Evolutionary conservation across 1,284 basidiomycete genomes (phyloP), one percentile per base, ranked within the genome.

Genomic region (Dichomitus squalens): DNA sequence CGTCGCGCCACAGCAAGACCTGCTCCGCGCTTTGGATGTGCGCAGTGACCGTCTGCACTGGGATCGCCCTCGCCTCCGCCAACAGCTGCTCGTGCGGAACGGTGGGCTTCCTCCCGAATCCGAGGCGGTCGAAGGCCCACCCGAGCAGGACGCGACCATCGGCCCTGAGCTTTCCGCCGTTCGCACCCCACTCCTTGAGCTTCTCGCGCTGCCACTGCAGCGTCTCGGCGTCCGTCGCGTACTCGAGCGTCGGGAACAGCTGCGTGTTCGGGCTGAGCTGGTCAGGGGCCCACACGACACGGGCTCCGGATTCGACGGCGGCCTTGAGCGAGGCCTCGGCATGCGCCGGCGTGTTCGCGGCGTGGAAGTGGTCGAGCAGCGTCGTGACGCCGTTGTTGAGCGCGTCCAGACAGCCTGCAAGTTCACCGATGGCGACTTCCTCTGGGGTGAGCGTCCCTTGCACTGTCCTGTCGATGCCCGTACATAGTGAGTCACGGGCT

Each of bases 131-230:
- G 57, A 70, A 72, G 63, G 68, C 68, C 9, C 73, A 59, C 16
- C 72, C 73, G 20, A 74, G 67, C 18, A 67, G 70, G 16, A 74
- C 70, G n/a, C 73, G 61, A 12, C 69, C 69, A 41, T 72, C 71
- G 7, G 67, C 53, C 5, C 63, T 66, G 23, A 71, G 60, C 50
- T 63, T 66, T 7, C 70, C 71, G 12, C 63, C 61, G 36, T 68
- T 60, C 47, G 57, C 60, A n/a, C n/a, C n/a, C n/a, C n/a, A n/a
- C 18, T 38, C 41, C 33, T 27, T 36, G 9, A 74, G 58, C 58
- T 68, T 70, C 46, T 60, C 60, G 51, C 65, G 58, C 55, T 73
- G 72, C 73, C 71, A 72, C 41, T 65, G 58, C 8, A 41, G 49
- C 25, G 66, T 50, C n/a, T 62, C 70, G n/a, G 53, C 57, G 21